Evolutionary conservation across 257 asterid genomes (phyloP).

Genomic region (Solanum rostratum): DNA sequence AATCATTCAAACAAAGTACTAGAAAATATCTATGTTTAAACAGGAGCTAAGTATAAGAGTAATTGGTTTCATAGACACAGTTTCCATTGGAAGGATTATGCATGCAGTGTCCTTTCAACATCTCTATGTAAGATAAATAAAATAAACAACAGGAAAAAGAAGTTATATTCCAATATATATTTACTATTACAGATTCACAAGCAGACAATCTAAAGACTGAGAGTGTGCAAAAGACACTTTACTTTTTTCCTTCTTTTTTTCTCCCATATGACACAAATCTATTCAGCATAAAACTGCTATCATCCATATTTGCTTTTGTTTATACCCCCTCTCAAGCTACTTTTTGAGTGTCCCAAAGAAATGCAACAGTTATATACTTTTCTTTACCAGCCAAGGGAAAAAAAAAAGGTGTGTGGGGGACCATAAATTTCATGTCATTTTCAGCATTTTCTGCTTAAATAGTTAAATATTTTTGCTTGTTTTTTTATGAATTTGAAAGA

Average conservation of each 20-base stretch:
- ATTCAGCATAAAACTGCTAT: conserved; percentile 20
- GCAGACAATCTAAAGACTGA: conserved; percentile 50
- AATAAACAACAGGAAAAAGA: conserved; percentile 20
- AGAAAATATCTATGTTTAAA: no score
- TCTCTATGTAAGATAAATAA: conserved; percentile 25
- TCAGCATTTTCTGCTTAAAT: conserved; percentile 36
- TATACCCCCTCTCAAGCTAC: conserved; percentile 27
- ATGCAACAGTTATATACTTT: conserved; percentile 30
- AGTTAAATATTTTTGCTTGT: conserved; percentile 11
- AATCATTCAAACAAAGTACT: no score
- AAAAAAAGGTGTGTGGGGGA: conserved; percentile 22
- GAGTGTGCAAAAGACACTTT: conserved; percentile 47
- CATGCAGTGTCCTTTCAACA: conserved; percentile 53
- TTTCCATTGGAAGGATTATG: conserved; percentile 24
- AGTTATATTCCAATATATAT: conserved; percentile 33
- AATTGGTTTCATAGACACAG: neutral
- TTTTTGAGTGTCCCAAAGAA: conserved; percentile 79
- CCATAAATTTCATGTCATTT: conserved; percentile 38
- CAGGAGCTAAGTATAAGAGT: neutral
- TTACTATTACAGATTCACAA: conserved; percentile 22
- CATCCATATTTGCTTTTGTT: conserved; percentile 1
- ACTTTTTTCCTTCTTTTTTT: conserved; percentile 35
- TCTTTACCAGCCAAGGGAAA: conserved; percentile 35
- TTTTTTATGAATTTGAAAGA: conserved; percentile 32
- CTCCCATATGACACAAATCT: conserved; percentile 30